Evolutionary conservation across 2,329 filamentous ascomycete species (phyloP), one percentile per base, ranked within the genome.

Genomic region (Graphium sp.): DNA sequence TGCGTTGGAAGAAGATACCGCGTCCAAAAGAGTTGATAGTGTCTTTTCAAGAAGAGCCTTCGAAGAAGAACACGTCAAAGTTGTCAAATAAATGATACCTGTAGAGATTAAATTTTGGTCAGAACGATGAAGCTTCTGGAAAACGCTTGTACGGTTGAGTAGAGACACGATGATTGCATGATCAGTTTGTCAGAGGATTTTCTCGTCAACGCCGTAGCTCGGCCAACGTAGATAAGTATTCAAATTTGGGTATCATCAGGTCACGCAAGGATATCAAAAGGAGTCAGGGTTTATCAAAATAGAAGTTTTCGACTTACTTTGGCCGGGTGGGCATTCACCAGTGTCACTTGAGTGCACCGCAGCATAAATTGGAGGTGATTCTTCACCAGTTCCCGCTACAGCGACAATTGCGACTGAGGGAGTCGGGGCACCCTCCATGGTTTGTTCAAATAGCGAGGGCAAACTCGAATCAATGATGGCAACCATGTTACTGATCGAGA

Each of bases 181-280:
- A 71, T 91, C 83, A 92, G 83, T 59, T 75, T 82, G 74, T 87
- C 75, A 87, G 78, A 84, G 72, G 68, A 62, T 62, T 50, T 63
- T 66, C 66, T 89, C 84, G 74, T 91, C 85, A 92, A 77, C 45
- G 58, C 58, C 66, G 66, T 53, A 59, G 58, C 78, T 92, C 87
- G 85, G 87, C 80, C 84, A 95, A 95, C 94, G 87, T 95, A 94
- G 87, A 94, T 95, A 95, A 95, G 85, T 85, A 82, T 89, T 91
- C 66, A 55, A 63, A 62, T 56, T 53, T 56, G 34, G 67, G 56
- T 55, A 64, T 93, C 85, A 95, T 94, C 87, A 84, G 78, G 62
- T 66, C 55, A 64, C 53, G 35, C 34, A 37, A 37, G 24, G 22
- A 22, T 34, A 34, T 28, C 33, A 36, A 30, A 37, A 22, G 22